phyloP scores from a whole-genome alignment of 1,284 basidiomycete species.

The Austroboletus niveus region DNA sequence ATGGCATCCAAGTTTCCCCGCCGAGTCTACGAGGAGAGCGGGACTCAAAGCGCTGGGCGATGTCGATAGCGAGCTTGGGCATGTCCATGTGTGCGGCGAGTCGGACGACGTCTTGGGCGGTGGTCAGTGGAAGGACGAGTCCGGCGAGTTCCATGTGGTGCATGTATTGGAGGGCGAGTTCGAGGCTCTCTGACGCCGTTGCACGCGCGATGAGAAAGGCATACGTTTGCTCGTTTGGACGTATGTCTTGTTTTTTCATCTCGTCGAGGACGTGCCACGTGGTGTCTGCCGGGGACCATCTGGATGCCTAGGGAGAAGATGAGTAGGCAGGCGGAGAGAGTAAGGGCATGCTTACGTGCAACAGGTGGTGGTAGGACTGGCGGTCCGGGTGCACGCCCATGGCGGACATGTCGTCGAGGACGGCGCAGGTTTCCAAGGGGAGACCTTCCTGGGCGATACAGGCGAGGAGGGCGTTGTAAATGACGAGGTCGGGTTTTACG shows the following conservation, averaged over 20 bases:
- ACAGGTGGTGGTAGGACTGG: conserved; percentile 61
- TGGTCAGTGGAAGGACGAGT: conserved; percentile 47
- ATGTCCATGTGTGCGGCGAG: conserved; percentile 48
- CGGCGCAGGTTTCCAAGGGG: conserved; percentile 59
- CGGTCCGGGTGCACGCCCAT: conserved; percentile 55
- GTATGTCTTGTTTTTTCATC: conserved; percentile 50
- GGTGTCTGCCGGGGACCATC: conserved; percentile 28
- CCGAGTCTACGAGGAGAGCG: conserved; percentile 52
- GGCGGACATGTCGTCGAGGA: conserved; percentile 69
- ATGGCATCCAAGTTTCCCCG: conserved; percentile 55
- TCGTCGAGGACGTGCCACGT: conserved; percentile 36
- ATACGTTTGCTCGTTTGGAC: conserved; percentile 53
- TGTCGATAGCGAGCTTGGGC: conserved; percentile 66
- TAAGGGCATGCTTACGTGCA: conserved; percentile 46
- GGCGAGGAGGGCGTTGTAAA: conserved; percentile 56
- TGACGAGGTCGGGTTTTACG: conserved; percentile 48
- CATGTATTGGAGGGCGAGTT: conserved; percentile 58
- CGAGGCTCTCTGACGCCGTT: conserved; percentile 50
- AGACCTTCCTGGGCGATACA: conserved; percentile 43
- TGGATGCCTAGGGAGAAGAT: conserved; percentile 34
- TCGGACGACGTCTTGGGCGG: conserved; percentile 48
- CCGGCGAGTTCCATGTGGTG: conserved; percentile 47
- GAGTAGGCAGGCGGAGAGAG: conserved; percentile 2
- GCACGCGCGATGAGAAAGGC: conserved; percentile 51
- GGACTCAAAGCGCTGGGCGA: conserved; percentile 58